A percentile compares a stretch with the other conserved stretches of the same genome.
phyloP scores from a whole-genome alignment of 2,329 filamentous ascomycete genomes.

The Metarhizium album region DNA sequence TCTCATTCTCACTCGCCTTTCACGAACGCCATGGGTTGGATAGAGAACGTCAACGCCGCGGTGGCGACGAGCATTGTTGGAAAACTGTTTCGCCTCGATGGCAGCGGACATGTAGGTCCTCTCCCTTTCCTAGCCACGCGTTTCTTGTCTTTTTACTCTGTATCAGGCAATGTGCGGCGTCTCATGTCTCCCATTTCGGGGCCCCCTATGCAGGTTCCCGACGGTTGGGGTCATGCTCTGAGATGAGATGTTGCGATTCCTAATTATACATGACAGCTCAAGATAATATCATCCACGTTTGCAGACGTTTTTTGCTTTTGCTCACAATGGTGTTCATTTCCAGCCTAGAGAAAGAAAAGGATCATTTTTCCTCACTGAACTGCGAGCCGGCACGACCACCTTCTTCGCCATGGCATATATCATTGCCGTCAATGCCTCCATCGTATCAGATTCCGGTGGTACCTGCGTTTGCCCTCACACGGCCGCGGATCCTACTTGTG shows the following conservation, averaged over 20 bases:
- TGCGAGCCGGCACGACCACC: conserved; percentile 72
- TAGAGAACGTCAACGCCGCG: conserved; percentile 38
- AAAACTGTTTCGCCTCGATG: conserved; percentile 68
- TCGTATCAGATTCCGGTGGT: conserved; percentile 55
- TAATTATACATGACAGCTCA: neutral
- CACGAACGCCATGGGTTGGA: conserved; percentile 32
- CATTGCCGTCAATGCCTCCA: conserved; percentile 41
- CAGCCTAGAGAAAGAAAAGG: conserved; percentile 62
- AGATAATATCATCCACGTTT: neutral
- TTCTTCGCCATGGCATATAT: conserved; percentile 57
- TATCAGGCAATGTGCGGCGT: neutral
- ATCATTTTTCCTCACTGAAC: conserved; percentile 71
- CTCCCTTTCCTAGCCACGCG: neutral
- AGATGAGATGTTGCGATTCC: neutral
- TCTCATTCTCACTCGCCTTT: neutral
- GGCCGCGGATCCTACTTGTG: conserved; percentile 41
- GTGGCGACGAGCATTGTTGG: conserved; percentile 58
- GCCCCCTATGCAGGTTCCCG: neutral
- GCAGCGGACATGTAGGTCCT: conserved; percentile 64
- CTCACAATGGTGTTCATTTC: neutral
- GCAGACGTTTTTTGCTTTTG: neutral
- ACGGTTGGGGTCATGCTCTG: neutral
- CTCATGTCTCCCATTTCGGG: neutral
- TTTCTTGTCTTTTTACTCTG: neutral
- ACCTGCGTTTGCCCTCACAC: conserved; percentile 60